These are phyloP conservation scores for Cladophialophora carrionii DNA, from an alignment of 2,329 filamentous ascomycete species.

Conservation along the genomic window DNA sequence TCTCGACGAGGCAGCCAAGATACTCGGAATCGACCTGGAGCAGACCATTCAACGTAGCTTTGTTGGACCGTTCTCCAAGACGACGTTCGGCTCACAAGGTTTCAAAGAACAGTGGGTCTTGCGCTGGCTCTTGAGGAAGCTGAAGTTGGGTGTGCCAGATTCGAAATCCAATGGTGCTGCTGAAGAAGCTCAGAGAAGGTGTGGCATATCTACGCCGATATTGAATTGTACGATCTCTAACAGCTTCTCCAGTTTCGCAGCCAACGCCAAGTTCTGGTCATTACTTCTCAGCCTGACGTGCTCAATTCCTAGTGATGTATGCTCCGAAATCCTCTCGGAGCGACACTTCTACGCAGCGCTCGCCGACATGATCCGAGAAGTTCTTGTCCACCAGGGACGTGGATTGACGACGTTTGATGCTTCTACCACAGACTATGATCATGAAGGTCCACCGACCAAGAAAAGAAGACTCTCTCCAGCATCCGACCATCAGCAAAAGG, in stretches of 20 bases:
- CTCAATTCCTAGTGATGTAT: conserved; percentile 29
- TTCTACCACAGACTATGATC: background rate
- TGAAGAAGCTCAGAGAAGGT: conserved; percentile 8
- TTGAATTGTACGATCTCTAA: conserved; percentile 9
- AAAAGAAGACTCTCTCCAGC: conserved; percentile 26
- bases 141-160: conserved; percentile 57
- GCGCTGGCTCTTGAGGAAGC: conserved; percentile 66
- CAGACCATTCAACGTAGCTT: conserved; percentile 40
- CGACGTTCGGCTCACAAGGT: conserved; percentile 29
- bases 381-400: background rate
- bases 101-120: conserved; percentile 68
- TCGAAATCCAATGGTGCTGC: conserved; percentile 4
- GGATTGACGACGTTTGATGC: background rate
- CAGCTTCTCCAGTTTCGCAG: conserved; percentile 19
- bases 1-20: conserved; percentile 49
- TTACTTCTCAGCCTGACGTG: conserved; percentile 30
- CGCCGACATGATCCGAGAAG: conserved; percentile 3
- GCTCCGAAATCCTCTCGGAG: conserved; percentile 33
- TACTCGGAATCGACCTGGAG: conserved; percentile 48
- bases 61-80: conserved; percentile 7
- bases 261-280: conserved; percentile 30
- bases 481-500: background rate
- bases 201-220: background rate
- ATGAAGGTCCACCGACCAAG: conserved; percentile 26
- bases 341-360: conserved; percentile 32